Conservation (phyloP, 306 rosid genomes). For the Cucumis hystrix region DNA sequence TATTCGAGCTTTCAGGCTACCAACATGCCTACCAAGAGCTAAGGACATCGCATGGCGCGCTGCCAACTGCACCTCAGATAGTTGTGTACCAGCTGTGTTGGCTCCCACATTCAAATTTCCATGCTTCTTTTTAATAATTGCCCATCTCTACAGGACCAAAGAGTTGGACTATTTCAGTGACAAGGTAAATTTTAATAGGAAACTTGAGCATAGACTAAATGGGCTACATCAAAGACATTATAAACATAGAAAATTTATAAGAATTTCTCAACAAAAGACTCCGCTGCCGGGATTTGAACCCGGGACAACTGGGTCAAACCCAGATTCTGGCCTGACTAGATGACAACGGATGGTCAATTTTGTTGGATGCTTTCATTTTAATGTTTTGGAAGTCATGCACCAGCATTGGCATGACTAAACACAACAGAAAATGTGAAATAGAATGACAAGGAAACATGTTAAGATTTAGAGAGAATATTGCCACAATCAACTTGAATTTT, state of each 20-base stretch:
- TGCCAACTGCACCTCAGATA: conserved; percentile 64
- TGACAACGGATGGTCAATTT: conserved; percentile 22
- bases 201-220: neutral
- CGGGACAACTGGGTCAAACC: conserved; percentile 44
- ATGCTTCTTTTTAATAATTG: conserved; percentile 44
- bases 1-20: conserved; percentile 36
- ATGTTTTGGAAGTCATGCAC: neutral
- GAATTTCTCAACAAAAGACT: neutral
- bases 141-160: conserved; percentile 62
- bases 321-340: conserved; percentile 55
- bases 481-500: conserved; percentile 1
- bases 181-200: neutral
- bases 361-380: neutral
- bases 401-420: neutral
- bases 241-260: neutral
- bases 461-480: neutral
- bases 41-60: conserved; percentile 65
- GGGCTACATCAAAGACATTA: neutral
- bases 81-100: conserved; percentile 30
- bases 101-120: conserved; percentile 28
- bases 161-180: conserved; percentile 13
- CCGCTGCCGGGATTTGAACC: conserved; percentile 60
- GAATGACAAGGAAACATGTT: neutral
- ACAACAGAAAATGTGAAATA: neutral
- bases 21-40: conserved; percentile 62